phyloP scores from a whole-genome alignment of 257 asterid genomes.

The Scutellaria barbata region DNA sequence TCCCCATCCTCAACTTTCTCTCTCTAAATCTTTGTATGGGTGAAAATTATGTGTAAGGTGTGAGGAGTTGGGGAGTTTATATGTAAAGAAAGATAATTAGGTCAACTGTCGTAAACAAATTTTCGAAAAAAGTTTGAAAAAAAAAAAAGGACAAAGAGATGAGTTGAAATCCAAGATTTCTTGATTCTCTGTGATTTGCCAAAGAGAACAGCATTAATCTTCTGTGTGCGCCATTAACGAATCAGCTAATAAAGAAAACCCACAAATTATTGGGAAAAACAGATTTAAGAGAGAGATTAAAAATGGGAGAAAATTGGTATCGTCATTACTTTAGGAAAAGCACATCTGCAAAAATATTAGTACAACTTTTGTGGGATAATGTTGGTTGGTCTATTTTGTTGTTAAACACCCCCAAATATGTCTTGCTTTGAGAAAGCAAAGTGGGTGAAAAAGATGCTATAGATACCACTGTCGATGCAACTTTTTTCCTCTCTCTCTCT shows the following conservation, averaged over 20 bases:
- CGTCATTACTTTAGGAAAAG: slow-evolving; percentile 21
- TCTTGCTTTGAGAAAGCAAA: slow-evolving; percentile 43
- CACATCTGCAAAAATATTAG: neutral
- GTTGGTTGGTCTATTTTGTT: slow-evolving; percentile 25
- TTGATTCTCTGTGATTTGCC: neutral
- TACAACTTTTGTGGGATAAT: slow-evolving; percentile 26
- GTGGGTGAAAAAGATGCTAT: slow-evolving; percentile 30
- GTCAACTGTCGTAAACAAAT: slow-evolving; percentile 61
- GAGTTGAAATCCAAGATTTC: neutral
- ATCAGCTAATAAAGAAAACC: too few relatives aligned
- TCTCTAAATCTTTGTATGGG: slow-evolving; percentile 28
- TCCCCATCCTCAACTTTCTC: slow-evolving; percentile 65
- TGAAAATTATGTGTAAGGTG: neutral
- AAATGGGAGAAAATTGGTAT: neutral
- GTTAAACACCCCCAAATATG: slow-evolving; percentile 18
- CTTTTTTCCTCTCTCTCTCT: neutral
- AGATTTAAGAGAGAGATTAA: neutral
- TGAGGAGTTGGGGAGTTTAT: slow-evolving; percentile 22
- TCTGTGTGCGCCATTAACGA: too few relatives aligned
- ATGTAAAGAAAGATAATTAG: slow-evolving; percentile 45
- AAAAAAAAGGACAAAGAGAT: slow-evolving; percentile 10
- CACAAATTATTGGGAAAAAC: neutral
- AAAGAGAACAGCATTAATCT: neutral
- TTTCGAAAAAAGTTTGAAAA: slow-evolving; percentile 1
- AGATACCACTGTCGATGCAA: slow-evolving; percentile 30